phyloP scores from a whole-genome alignment of 1,139 yeast species.

The Nakaseomyces sp. region DNA sequence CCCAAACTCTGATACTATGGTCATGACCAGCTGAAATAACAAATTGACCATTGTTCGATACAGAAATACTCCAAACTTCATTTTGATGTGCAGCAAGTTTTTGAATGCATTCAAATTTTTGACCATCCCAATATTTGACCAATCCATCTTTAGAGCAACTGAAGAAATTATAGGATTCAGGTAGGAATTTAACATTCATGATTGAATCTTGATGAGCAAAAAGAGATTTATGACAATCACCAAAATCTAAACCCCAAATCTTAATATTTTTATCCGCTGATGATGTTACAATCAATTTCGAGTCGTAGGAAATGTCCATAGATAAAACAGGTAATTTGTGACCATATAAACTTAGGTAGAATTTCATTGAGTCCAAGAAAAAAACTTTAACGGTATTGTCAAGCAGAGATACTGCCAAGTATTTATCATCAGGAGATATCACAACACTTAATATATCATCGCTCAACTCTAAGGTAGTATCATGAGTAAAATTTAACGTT shows the following conservation, averaged over 20 bases:
- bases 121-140: slow-evolving; percentile 97
- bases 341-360: slow-evolving; percentile 83
- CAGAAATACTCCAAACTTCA: slow-evolving; percentile 87
- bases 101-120: slow-evolving; percentile 88
- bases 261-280: slow-evolving; percentile 96
- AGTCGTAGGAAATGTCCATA: slow-evolving; percentile 81
- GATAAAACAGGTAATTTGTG: slow-evolving; percentile 91
- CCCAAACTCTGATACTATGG: slow-evolving; percentile 86
- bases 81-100: slow-evolving; percentile 80
- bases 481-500: slow-evolving; percentile 55
- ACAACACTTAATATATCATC: slow-evolving; percentile 80
- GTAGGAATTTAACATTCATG: slow-evolving; percentile 78
- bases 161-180: slow-evolving; percentile 79
- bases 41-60: slow-evolving; percentile 62
- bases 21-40: slow-evolving; percentile 90
- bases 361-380: slow-evolving; percentile 75
- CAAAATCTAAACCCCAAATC: slow-evolving; percentile 97
- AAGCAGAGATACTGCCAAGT: slow-evolving; percentile 73
- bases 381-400: slow-evolving; percentile 93
- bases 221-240: slow-evolving; percentile 94
- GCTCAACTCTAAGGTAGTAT: slow-evolving; percentile 69
- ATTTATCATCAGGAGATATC: slow-evolving; percentile 73
- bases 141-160: slow-evolving; percentile 84
- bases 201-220: slow-evolving; percentile 96
- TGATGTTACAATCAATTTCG: slow-evolving; percentile 78